Base-by-base conservation (phyloP, 192 early-diverging fungal genomes). In the Coemansia sp. region DNA sequence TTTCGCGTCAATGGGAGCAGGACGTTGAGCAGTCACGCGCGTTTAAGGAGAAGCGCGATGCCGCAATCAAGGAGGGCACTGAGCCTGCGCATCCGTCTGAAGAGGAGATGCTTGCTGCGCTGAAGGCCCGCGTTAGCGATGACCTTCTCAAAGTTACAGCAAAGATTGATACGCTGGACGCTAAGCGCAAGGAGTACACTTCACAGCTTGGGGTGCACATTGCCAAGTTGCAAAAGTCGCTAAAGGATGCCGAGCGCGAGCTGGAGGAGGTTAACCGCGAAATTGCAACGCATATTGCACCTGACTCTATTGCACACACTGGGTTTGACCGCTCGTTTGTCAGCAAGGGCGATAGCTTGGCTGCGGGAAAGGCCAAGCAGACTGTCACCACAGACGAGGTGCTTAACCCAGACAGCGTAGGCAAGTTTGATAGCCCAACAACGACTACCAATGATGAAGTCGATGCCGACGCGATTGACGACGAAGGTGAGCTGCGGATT, bases 251-350 rank as follows among this genome's bases (percentile, higher is more conserved):
- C 11, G 66, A 74, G 26, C 58, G 61, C 42, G 87, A 91, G 66
- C 65, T 87, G 54, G 80, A 72, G 10, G 84, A 85, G 56, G 81
- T 86, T 19, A 82, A 83, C 50, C 62, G 63, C 22, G 88, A 91
- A 25, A 85, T 86, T 36, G 82, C 78, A 23, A 87, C 86, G 60
- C 90, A 91, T 52, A 65, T 91, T 19, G 86, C 86, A 2, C 86
- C 85, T 6, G 89, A 91, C 57, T 86, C 87, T 21, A 82, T 93
- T 50, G 82, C 84, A 12, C 83, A 84, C 26, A 81, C 83, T 51
- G 84, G 85, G 2, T 87, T 88, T 55, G 83, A 89, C 59, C 86
- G 85, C 52, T 87, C 88, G 8, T 84, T 77, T 68, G 85, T 88
- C n/a, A 83, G 62, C 48, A 64, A 58, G 10, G 15, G 19, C 40